Evolutionary conservation across 2,329 filamentous ascomycete species (phyloP).

Genomic region (Elsinoe fawcettii): DNA sequence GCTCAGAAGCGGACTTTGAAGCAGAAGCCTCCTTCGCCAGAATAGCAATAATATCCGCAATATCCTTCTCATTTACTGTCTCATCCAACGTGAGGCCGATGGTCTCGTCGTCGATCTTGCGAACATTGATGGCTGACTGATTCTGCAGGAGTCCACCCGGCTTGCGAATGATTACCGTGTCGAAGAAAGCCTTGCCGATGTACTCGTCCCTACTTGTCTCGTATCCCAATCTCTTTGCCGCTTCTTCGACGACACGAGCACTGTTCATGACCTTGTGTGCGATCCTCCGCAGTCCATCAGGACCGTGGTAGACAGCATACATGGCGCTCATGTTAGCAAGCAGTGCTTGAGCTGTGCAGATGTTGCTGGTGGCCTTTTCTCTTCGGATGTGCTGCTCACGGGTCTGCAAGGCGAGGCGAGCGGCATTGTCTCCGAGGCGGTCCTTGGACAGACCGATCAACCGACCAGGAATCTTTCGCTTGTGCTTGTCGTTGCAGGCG

Average conservation of each 20-base stretch:
- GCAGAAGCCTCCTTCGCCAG: conserved; percentile 18
- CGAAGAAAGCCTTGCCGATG: conserved; percentile 54
- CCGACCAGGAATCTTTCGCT: conserved; percentile 88
- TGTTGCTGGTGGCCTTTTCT: conserved; percentile 96
- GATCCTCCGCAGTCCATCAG: conserved; percentile 71
- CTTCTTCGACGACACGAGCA: conserved; percentile 41
- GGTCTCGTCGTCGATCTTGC: conserved; percentile 52
- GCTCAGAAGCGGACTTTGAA: conserved; percentile 20
- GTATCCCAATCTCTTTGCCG: conserved; percentile 52
- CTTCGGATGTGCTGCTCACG: conserved; percentile 92
- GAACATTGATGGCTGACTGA: conserved; percentile 53
- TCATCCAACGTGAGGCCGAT: conserved; percentile 75
- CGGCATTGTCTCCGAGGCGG: conserved; percentile 69
- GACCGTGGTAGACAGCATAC: conserved; percentile 91
- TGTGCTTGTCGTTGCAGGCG: conserved; percentile 80
- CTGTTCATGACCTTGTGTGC: conserved; percentile 68
- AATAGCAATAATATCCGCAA: conserved; percentile 47
- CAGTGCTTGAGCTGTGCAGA: conserved; percentile 90
- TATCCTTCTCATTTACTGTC: conserved; percentile 51
- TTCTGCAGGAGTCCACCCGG: conserved; percentile 28
- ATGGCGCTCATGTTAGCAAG: conserved; percentile 93
- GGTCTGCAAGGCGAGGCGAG: conserved; percentile 81
- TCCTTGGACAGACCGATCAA: conserved; percentile 90
- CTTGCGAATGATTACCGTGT: conserved; percentile 63
- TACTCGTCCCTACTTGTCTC: conserved; percentile 49